Evolutionary conservation across 306 rosid genomes (phyloP).

Genomic region (Cyclanthera cordifolia): DNA sequence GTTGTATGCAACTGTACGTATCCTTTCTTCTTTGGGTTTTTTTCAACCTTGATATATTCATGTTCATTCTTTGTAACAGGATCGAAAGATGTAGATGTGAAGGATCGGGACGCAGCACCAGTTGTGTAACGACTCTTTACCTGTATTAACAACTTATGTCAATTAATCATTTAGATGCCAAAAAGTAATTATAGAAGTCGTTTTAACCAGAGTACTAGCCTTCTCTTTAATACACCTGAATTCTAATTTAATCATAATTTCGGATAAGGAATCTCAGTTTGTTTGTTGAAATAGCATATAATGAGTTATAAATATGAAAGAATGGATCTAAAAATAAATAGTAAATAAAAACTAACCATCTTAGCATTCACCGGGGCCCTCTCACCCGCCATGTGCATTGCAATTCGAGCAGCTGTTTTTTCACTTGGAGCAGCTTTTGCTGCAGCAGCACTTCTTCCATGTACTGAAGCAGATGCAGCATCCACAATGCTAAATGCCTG

Average conservation of each 20-base stretch:
- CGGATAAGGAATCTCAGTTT: not conserved
- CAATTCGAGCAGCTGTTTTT: conserved; percentile 94
- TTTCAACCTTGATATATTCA: conserved; percentile 94
- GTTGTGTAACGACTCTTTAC: conserved; percentile 85
- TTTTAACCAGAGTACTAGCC: not conserved
- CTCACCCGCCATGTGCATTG: conserved; percentile 91
- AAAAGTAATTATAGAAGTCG: not conserved
- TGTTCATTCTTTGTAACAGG: conserved; percentile 81
- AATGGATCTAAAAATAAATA: not conserved
- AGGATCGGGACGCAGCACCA: conserved; percentile 94
- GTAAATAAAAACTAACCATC: conserved; percentile 42
- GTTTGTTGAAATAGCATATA: not conserved
- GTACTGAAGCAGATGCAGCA: conserved; percentile 99
- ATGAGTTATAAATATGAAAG: not conserved
- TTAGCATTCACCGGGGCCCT: conserved; percentile 85
- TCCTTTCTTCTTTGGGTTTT: conserved; percentile 90
- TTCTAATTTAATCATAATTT: not conserved
- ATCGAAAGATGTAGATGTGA: conserved; percentile 82
- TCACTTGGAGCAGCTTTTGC: conserved; percentile 80
- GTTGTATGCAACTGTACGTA: conserved; percentile 81
- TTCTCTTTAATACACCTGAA: not conserved
- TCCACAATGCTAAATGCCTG: conserved; percentile 86
- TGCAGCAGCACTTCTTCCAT: conserved; percentile 95
- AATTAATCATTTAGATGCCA: not conserved
- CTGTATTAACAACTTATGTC: conserved; percentile 32